phyloP scores from a whole-genome alignment of 2,329 filamentous ascomycete genomes.

The Nothophaeocryptopus gaeumannii region DNA sequence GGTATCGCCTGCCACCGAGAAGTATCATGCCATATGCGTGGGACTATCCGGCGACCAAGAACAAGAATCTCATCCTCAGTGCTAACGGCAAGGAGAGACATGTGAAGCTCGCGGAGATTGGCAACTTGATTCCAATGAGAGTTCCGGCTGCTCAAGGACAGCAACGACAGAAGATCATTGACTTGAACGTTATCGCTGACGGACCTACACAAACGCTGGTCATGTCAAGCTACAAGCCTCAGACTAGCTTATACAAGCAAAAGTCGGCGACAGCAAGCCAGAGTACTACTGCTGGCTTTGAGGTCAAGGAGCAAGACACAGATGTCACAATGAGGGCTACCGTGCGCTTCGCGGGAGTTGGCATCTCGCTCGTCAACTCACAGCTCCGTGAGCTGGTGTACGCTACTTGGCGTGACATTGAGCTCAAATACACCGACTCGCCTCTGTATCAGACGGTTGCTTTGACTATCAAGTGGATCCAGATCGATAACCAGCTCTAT shows the following conservation, averaged over 20 bases:
- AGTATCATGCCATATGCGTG: conserved; percentile 99
- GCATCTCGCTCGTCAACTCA: conserved; percentile 87
- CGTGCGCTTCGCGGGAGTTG: conserved; percentile 82
- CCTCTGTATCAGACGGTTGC: conserved; percentile 87
- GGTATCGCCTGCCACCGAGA: conserved; percentile 84
- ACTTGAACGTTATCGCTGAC: conserved; percentile 92
- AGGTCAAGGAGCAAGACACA: conserved; percentile 88
- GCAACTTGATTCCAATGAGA: conserved; percentile 92
- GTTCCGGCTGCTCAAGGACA: conserved; percentile 58
- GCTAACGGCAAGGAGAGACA: conserved; percentile 79
- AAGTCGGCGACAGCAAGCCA: conserved; percentile 56
- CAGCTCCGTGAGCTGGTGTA: conserved; percentile 92
- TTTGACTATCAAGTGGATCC: conserved; percentile 94
- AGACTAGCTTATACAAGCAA: conserved; percentile 84
- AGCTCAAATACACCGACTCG: conserved; percentile 91
- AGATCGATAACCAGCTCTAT: conserved; percentile 97
- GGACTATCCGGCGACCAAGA: conserved; percentile 98
- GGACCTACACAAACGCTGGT: conserved; percentile 94
- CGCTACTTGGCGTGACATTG: conserved; percentile 85
- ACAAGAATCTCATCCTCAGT: conserved; percentile 84
- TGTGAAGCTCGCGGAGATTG: conserved; percentile 93
- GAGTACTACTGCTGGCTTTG: conserved; percentile 70
- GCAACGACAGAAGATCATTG: conserved; percentile 77
- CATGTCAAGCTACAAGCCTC: conserved; percentile 87
- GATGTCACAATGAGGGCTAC: conserved; percentile 86